Evolutionary conservation across 352 stramenopile species (phyloP).

Genomic region (Phytophthora pisi): DNA sequence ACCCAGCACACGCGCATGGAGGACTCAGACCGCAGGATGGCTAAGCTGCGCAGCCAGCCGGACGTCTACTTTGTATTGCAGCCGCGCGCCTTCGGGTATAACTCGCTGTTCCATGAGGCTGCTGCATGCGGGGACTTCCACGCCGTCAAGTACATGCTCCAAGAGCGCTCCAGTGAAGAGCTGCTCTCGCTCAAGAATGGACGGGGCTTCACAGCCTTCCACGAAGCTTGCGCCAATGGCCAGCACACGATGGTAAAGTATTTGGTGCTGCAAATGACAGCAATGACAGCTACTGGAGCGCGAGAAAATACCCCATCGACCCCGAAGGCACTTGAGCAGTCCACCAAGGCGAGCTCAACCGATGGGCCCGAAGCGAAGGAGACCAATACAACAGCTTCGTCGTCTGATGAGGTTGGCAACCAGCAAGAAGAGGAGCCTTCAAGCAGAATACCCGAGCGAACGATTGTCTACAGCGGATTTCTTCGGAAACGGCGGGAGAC

Average conservation of each 20-base stretch:
- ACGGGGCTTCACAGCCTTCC: constrained; percentile 63
- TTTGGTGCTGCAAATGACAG: constrained; percentile 31
- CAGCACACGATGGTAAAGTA: constrained; percentile 83
- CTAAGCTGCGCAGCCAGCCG: constrained; percentile 52
- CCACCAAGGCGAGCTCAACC: constrained; percentile 1
- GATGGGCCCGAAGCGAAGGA: constrained; percentile 19
- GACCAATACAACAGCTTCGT: background rate
- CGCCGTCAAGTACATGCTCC: constrained; percentile 79
- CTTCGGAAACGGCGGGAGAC: constrained; percentile 81
- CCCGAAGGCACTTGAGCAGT: background rate
- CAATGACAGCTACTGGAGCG: constrained; percentile 2
- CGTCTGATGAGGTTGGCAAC: constrained; percentile 6
- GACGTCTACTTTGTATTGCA: constrained; percentile 59
- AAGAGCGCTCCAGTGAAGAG: constrained; percentile 26
- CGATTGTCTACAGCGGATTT: constrained; percentile 56
- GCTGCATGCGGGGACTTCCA: constrained; percentile 74
- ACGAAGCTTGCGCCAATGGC: constrained; percentile 64
- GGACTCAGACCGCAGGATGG: constrained; percentile 68
- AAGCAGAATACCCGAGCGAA: constrained; percentile 4
- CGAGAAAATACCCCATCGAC: background rate
- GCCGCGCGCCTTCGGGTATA: constrained; percentile 58
- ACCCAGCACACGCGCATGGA: constrained; percentile 70
- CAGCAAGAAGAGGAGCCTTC: constrained; percentile 14
- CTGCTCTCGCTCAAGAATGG: constrained; percentile 63
- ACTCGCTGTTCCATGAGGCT: constrained; percentile 75